Base-by-base conservation (phyloP, 208 protist species). In the Plasmodiophora brassicae region DNA sequence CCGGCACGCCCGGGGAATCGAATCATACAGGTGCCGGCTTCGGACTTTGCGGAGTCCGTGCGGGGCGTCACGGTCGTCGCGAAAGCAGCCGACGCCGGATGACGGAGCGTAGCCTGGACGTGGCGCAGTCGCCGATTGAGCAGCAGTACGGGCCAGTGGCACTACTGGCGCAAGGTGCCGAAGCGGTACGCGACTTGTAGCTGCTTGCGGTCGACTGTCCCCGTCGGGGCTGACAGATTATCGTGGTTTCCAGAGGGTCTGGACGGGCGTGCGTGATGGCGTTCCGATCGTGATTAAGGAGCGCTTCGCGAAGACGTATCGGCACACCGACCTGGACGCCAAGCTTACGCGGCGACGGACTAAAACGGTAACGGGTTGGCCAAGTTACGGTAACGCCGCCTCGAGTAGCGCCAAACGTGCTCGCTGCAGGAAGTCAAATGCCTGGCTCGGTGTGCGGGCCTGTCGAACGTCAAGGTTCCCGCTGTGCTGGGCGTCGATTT, bases 231-330 rank as follows among this genome's bases (percentile, higher is more conserved):
- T 38, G n/a, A 5, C 32, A 36, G 5, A n/a, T 78, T n/a, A 57
- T 57, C 25, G 32, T 78, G n/a, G n/a, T n/a, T 78, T 78, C 32
- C n/a, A 78, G 65, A 65, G 84, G 20, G 46, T 86, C 5, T 86
- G 46, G 43, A 65, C 28, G 41, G 43, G 84, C 14, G 10, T 5
- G 28, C 41, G 20, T 28, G 28, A 71, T 25, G 86, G 86, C 1
- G 5, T 45, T 5, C 87, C 53, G 1, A 35, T 72, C 1, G 39
- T 96, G 25, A 50, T 96, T 1, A 96, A 96, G 85, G 91, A 95
- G 78, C 89, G 94, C 85, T 95, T 95, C 57, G 14, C 36, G n/a
- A 96, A 96, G 72, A 83, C 46, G 45, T 96, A 95, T 54, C 85
- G 94, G 71, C 92, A 93, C 38, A 89, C 92, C 41, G 86, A 54